Percentiles rank a stretch among this genome's conserved stretches.
Conservation (phyloP, 192 early-diverging fungal genomes). For the Dissophora globulifera region DNA sequence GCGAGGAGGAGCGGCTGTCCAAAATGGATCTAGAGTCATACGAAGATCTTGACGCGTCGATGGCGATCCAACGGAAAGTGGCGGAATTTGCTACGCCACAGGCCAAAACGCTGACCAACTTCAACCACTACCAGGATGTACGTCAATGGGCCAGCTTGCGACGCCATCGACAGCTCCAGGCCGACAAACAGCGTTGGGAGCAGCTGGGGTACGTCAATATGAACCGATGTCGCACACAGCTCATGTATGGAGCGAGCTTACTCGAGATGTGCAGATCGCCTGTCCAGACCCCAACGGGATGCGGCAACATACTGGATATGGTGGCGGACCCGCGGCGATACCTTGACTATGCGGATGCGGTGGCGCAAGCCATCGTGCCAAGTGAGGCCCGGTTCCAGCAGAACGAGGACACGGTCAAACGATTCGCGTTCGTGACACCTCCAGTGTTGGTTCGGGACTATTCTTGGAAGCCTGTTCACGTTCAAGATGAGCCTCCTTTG, state of each 20-base stretch:
- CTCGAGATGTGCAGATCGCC: conserved; percentile 40
- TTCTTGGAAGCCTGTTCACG: conserved; percentile 15
- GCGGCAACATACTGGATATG: conserved; percentile 24
- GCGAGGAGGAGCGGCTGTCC: conserved; percentile 31
- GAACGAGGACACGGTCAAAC: conserved; percentile 58
- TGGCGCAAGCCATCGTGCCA: conserved; percentile 45
- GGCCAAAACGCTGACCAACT: conserved; percentile 23
- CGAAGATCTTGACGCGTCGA: conserved; percentile 28
- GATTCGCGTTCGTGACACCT: conserved; percentile 71
- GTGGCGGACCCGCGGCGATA: conserved; percentile 45
- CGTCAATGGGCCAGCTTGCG: conserved; percentile 50
- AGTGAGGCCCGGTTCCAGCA: conserved; percentile 50
- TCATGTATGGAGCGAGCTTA: conserved; percentile 57
- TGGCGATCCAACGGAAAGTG: conserved; percentile 27
- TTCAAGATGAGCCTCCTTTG: conserved; percentile 19
- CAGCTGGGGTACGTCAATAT: conserved; percentile 57
- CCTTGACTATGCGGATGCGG: conserved; percentile 39
- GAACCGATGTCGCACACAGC: conserved; percentile 45
- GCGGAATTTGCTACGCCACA: conserved; percentile 18
- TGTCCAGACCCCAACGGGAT: conserved; percentile 17
- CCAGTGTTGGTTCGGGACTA: conserved; percentile 50
- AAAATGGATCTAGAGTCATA: conserved; percentile 30
- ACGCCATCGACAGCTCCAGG: conserved; percentile 34
- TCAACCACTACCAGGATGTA: conserved; percentile 56
- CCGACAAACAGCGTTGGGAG: conserved; percentile 51